Evolutionary conservation across 805 yeast species (phyloP).

Genomic region (Starmerella ratchasimensis): DNA sequence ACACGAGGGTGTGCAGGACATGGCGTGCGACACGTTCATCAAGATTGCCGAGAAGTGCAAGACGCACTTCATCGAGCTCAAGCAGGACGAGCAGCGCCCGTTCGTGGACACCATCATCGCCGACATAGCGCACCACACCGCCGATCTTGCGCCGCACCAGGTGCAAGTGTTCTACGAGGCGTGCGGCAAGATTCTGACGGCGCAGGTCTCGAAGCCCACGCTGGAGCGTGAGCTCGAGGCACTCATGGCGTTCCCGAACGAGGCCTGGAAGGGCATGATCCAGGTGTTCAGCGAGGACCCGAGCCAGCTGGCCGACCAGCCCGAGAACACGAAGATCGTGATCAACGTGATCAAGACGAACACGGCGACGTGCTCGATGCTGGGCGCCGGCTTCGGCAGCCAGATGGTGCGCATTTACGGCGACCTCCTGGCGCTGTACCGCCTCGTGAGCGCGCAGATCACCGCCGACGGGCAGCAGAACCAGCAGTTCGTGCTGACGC

Average conservation of each 20-base stretch:
- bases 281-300: constrained; percentile 78
- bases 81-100: constrained; percentile 74
- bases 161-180: constrained; percentile 97
- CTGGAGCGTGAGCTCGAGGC: constrained; percentile 52
- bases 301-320: constrained; percentile 46
- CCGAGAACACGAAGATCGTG: constrained; percentile 78
- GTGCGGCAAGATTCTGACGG: constrained; percentile 83
- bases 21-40: constrained; percentile 99
- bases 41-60: constrained; percentile 92
- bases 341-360: constrained; percentile 92
- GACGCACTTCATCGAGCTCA: constrained; percentile 82
- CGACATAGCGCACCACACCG: constrained; percentile 71
- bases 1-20: constrained; percentile 99
- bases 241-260: constrained; percentile 81
- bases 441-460: constrained; percentile 77
- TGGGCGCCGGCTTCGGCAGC: constrained; percentile 81
- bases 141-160: constrained; percentile 91
- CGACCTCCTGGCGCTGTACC: constrained; percentile 79
- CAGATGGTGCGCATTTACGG: constrained; percentile 78
- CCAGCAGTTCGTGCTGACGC: constrained; percentile 81
- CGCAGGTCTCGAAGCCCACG: constrained; percentile 56
- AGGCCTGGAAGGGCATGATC: constrained; percentile 87
- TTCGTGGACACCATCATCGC: constrained; percentile 81
- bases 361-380: constrained; percentile 84
- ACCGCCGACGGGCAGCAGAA: constrained; percentile 54